Conservation (phyloP, 2,329 filamentous ascomycete species). For the Fusarium pseudoanthophilum region DNA sequence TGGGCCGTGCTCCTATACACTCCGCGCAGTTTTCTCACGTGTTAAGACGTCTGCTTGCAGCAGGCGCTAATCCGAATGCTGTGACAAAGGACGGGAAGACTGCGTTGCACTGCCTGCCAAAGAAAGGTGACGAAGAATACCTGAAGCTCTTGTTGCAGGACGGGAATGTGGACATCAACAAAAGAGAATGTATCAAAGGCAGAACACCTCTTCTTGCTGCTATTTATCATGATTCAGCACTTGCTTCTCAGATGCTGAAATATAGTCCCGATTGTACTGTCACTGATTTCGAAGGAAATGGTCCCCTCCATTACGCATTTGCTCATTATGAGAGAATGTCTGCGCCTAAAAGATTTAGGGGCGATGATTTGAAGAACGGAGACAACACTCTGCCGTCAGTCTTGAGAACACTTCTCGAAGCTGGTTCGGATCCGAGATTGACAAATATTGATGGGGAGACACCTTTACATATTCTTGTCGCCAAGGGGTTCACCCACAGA, state of each 20-base stretch:
- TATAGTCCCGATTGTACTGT: constrained; percentile 33
- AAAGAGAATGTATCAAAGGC: constrained; percentile 18
- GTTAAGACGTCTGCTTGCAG: constrained; percentile 33
- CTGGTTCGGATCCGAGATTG: constrained; percentile 39
- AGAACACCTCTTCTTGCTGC: constrained; percentile 37
- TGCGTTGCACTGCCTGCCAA: constrained; percentile 31
- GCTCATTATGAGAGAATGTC: background rate
- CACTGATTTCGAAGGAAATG: constrained; percentile 36
- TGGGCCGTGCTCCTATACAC: constrained; percentile 37
- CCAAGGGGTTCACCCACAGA: background rate
- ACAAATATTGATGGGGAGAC: constrained; percentile 17
- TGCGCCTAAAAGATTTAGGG: background rate
- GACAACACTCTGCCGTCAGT: background rate
- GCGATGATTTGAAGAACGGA: background rate
- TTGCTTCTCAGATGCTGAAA: constrained; percentile 24
- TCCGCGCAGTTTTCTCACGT: constrained; percentile 5
- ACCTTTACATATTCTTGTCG: constrained; percentile 22
- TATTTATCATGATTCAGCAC: background rate
- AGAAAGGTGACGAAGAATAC: background rate
- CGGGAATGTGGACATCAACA: constrained; percentile 41
- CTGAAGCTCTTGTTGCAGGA: constrained; percentile 40
- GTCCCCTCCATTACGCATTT: constrained; percentile 30
- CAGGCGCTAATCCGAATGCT: constrained; percentile 39
- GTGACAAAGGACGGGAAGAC: constrained; percentile 18
- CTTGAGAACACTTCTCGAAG: constrained; percentile 15